phyloP scores from a whole-genome alignment of 2,329 filamentous ascomycete species.

The Colletotrichum tropicale region DNA sequence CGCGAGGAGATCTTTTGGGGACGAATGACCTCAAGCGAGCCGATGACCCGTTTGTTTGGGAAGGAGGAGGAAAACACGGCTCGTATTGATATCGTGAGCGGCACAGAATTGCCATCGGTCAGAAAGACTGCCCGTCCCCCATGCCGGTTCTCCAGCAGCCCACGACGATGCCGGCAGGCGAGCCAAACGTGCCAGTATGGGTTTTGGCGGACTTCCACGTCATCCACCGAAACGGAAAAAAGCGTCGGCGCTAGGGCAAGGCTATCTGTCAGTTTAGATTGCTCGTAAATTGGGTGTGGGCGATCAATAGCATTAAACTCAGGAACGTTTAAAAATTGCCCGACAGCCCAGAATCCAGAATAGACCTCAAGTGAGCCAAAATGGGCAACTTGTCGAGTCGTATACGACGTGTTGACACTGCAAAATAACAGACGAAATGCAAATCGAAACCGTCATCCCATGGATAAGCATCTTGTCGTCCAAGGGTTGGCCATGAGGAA shows the following conservation, averaged over 20 bases:
- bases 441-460: conserved; percentile 9
- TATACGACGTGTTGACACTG: not conserved
- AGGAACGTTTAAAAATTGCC: not conserved
- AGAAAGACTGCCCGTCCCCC: not conserved
- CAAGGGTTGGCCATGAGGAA: conserved; percentile 4
- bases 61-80: not conserved
- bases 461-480: not conserved
- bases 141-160: not conserved
- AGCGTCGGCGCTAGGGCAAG: not conserved
- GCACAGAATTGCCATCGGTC: not conserved
- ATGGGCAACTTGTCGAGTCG: not conserved
- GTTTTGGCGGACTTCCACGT: not conserved
- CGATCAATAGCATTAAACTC: conserved; percentile 5
- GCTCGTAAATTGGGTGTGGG: not conserved
- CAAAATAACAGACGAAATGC: not conserved
- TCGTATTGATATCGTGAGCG: not conserved
- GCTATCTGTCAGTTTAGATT: not conserved
- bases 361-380: not conserved
- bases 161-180: not conserved
- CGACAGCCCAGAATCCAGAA: not conserved
- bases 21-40: not conserved
- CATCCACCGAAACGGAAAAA: not conserved
- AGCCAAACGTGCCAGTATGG: not conserved
- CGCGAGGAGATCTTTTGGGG: not conserved
- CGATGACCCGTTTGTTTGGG: not conserved